Evolutionary conservation across 2,329 filamentous ascomycete genomes (phyloP), one percentile per base, ranked within the genome.

Genomic region (Talaromyces sp.): DNA sequence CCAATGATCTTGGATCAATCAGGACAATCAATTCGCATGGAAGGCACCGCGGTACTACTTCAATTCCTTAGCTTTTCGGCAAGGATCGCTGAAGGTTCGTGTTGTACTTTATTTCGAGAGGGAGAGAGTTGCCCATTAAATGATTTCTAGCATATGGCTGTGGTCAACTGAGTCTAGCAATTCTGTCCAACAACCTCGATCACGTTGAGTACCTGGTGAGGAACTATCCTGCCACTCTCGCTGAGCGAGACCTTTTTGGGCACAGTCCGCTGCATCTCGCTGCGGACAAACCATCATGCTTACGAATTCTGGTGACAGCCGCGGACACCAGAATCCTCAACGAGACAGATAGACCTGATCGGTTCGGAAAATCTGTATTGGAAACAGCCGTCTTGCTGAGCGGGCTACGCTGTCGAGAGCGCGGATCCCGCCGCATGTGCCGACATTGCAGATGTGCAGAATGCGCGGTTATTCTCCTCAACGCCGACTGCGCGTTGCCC

Each of bases 1-100:
- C 9, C 16, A n/a, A 0, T 3, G 39, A 1, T 1, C 16, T n/a
- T n/a, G 0, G 39, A 3, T 0, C n/a, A 19, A 11, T 22, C n/a
- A 10, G 41, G 41, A 19, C 6, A 11, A 11, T 1, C 1, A 0
- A 11, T 22, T 4, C 0, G 4, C 8, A 45, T 10, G 19, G 41
- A 10, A 45, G 41, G 3, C 2, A 22, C n/a, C n/a, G 41, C 41
- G 3, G 9, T 19, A 11, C 16, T 45, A 22, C 41, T 19, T 10
- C 1, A 45, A 7, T 45, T 45, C n/a, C 41, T 45, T 45, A 11
- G 41, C 41, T 45, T 5, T 45, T 45, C 41, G 8, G 8, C 9
- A 11, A 45, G 41, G 41, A 11, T 45, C n/a, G 41, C 41, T 3
- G 41, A 45, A 19, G 41, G 41, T 45, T 45, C 9, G 41, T 45